Conservation (phyloP, 805 yeast species). For the Candida xiaguanensis region DNA sequence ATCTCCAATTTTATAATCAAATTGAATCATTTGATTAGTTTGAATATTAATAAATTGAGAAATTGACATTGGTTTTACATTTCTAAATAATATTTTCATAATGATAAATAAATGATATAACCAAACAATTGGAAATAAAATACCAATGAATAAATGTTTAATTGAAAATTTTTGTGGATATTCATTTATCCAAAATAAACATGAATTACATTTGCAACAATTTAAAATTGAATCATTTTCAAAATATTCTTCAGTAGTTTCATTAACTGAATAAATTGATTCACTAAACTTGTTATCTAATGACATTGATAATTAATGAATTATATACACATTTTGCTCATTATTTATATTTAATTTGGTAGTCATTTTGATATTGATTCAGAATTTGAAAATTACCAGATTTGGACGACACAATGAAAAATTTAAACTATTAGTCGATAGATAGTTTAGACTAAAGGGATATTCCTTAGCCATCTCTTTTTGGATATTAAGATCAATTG, state of each 20-base stretch:
- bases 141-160: conserved; percentile 14
- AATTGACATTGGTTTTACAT: conserved; percentile 9
- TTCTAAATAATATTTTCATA: conserved; percentile 5
- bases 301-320: not conserved
- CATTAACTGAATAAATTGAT: not conserved
- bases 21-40: not conserved
- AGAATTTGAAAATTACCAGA: conserved; percentile 2
- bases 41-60: conserved; percentile 11
- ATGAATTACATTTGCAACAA: conserved; percentile 10
- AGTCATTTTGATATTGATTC: not conserved
- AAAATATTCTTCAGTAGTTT: not conserved
- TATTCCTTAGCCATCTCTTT: not conserved
- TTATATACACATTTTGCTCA: not conserved
- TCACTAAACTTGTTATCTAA: not conserved
- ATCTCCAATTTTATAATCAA: not conserved
- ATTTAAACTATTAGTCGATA: not conserved
- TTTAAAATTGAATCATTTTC: conserved; percentile 1
- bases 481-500: too few relatives aligned
- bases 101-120: conserved; percentile 9
- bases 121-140: conserved; percentile 21
- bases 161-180: not conserved
- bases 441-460: not conserved
- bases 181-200: conserved; percentile 6
- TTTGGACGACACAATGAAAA: conserved; percentile 3
- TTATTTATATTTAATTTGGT: not conserved